Percentiles rank a stretch among this genome's conserved stretches.
These are phyloP conservation scores for Syzygium syzygioides DNA, from an alignment of 441 rosid species.

Conservation along the genomic window DNA sequence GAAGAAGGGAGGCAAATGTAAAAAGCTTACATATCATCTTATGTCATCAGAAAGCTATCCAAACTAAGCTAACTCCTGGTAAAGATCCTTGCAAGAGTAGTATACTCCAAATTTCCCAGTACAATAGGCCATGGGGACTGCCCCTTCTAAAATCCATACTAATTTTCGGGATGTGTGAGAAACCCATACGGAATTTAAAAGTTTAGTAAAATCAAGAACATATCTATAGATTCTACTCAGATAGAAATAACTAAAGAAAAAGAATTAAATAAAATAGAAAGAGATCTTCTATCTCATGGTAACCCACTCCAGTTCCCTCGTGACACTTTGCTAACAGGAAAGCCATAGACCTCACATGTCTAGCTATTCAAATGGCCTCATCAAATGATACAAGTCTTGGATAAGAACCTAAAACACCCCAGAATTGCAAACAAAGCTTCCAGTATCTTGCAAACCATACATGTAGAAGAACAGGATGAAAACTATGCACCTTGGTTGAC, in stretches of 20 bases:
- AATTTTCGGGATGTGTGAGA: background rate
- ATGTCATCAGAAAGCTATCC: background rate
- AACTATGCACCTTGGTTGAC: conserved; percentile 34
- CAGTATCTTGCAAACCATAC: background rate
- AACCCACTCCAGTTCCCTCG: background rate
- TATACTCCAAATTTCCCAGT: background rate
- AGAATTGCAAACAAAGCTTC: background rate
- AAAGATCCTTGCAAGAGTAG: background rate
- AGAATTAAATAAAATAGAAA: background rate
- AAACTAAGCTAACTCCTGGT: background rate
- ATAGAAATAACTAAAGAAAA: background rate
- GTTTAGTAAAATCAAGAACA: background rate
- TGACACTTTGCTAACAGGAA: background rate
- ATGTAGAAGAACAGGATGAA: background rate
- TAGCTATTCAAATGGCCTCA: background rate
- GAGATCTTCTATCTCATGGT: background rate
- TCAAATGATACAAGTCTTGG: background rate
- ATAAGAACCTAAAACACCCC: background rate
- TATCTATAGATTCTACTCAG: background rate
- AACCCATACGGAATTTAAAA: background rate
- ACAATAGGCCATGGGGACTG: background rate
- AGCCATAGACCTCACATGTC: background rate
- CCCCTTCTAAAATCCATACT: background rate
- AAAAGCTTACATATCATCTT: background rate
- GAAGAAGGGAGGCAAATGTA: background rate